Conservation (phyloP, 129 eudicot species). For the Sambucus nigra region DNA sequence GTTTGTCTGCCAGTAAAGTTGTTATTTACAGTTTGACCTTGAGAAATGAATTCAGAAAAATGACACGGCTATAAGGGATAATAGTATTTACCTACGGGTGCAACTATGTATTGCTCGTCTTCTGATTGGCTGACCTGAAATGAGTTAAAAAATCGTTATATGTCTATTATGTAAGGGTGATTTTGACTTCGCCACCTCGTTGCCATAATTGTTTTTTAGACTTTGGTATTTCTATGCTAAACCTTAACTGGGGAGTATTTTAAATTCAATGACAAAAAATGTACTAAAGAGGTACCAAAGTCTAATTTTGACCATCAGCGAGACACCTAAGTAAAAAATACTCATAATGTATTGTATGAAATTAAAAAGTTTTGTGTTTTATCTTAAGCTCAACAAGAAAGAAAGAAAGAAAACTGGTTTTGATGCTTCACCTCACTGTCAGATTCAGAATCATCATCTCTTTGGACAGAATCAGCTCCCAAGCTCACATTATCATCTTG, state of each 20-base stretch:
- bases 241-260: too few relatives aligned
- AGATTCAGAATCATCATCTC: constrained; percentile 50
- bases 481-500: constrained; percentile 58
- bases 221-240: too few relatives aligned
- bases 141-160: constrained; percentile 3
- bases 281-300: too few relatives aligned
- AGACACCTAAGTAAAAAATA: too few relatives aligned
- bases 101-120: constrained; percentile 61
- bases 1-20: constrained; percentile 39
- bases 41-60: constrained; percentile 2
- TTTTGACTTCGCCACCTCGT: too few relatives aligned
- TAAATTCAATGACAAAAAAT: too few relatives aligned
- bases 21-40: constrained; percentile 3
- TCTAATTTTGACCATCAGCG: too few relatives aligned
- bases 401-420: background rate
- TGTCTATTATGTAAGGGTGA: too few relatives aligned
- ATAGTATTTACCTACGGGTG: constrained; percentile 59
- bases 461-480: constrained; percentile 68
- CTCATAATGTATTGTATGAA: constrained; percentile 2
- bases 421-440: constrained; percentile 64
- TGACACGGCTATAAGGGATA: background rate
- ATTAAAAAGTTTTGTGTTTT: constrained; percentile 5
- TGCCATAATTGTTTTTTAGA: too few relatives aligned
- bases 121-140: constrained; percentile 60
- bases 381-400: background rate